Conservation (phyloP, 2,329 filamentous ascomycete genomes). For the Rutstroemia sp. region DNA sequence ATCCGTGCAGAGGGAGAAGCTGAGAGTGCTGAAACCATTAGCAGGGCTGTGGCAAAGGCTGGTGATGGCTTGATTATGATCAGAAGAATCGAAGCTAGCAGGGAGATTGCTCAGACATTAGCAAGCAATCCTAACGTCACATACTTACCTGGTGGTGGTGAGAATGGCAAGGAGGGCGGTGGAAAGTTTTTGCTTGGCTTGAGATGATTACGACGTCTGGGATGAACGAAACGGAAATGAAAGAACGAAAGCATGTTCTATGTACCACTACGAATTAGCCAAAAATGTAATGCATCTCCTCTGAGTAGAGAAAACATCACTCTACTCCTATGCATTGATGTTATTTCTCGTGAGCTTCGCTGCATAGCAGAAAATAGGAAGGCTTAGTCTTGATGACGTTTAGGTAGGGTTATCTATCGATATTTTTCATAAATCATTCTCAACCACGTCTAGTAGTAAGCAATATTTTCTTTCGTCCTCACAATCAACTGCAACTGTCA, state of each 20-base stretch:
- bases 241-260: constrained; percentile 1
- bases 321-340: no score
- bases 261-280: constrained; percentile 9
- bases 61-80: constrained; percentile 95
- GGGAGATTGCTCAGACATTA: constrained; percentile 88
- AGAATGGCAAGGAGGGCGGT: constrained; percentile 42
- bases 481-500: no score
- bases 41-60: constrained; percentile 84
- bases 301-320: no score
- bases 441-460: no score
- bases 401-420: no score
- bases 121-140: constrained; percentile 90
- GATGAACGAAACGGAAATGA: neutral
- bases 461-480: no score
- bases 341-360: no score
- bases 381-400: no score
- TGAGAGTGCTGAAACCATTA: constrained; percentile 92
- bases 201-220: constrained; percentile 33
- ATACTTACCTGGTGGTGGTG: constrained; percentile 76
- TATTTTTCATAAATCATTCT: no score
- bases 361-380: no score
- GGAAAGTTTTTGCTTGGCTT: constrained; percentile 62
- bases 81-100: constrained; percentile 91
- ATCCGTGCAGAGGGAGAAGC: constrained; percentile 97
- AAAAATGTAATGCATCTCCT: no score